phyloP scores from a whole-genome alignment of 306 rosid species.

The Glycyrrhiza uralensis region DNA sequence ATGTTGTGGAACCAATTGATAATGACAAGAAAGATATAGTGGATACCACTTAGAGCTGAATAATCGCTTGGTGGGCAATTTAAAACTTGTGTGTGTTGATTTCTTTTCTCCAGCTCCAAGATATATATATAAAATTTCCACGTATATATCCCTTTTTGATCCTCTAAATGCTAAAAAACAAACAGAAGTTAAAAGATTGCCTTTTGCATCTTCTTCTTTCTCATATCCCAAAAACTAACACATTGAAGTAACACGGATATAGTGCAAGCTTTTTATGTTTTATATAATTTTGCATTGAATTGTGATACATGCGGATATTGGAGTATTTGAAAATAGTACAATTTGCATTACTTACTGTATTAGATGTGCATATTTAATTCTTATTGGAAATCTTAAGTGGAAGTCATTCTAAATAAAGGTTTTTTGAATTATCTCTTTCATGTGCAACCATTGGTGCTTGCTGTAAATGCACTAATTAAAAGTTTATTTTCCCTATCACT shows the following conservation, averaged over 20 bases:
- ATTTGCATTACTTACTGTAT: background rate
- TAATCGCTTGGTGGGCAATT: no score
- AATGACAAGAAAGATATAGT: no score
- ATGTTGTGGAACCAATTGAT: no score
- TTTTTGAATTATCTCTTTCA: background rate
- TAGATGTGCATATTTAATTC: background rate
- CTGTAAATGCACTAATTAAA: background rate
- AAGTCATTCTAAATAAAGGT: background rate
- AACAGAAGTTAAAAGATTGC: no score
- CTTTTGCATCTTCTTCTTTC: background rate
- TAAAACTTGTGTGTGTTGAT: no score
- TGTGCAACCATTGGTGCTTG: background rate
- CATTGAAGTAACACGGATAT: background rate
- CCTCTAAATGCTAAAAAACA: no score
- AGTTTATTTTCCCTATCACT: no score
- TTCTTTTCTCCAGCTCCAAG: no score
- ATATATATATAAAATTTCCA: no score
- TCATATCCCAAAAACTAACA: conserved; percentile 8
- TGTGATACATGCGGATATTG: background rate
- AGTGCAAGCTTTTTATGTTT: background rate
- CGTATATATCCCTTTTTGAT: no score
- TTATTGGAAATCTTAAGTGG: background rate
- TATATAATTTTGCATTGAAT: conserved; percentile 3
- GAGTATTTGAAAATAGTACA: background rate
- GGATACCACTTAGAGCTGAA: no score